Evolutionary conservation across 2,329 filamentous ascomycete genomes (phyloP).

Genomic region (Domatiomyces catenatus): DNA sequence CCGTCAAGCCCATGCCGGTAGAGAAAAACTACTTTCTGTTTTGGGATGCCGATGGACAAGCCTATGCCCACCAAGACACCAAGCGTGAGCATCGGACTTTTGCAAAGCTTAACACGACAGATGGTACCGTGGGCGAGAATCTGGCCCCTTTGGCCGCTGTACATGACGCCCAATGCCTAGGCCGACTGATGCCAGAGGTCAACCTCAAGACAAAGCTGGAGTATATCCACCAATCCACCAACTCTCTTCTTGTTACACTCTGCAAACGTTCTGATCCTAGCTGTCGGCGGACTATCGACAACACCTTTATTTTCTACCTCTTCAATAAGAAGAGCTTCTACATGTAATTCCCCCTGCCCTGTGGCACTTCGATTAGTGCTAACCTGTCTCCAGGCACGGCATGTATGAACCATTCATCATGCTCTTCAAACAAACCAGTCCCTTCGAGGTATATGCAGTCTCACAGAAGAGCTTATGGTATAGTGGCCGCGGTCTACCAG

Average conservation of each 20-base stretch:
- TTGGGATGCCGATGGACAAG: constrained; percentile 35
- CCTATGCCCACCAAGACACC: constrained; percentile 41
- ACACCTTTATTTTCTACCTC: constrained; percentile 41
- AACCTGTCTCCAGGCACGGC: constrained; percentile 25
- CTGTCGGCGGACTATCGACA: constrained; percentile 30
- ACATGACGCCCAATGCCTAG: constrained; percentile 33
- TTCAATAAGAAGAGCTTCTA: constrained; percentile 41
- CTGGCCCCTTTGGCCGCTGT: constrained; percentile 26
- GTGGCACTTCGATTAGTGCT: background rate
- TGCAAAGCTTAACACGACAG: constrained; percentile 26
- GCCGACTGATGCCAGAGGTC: constrained; percentile 30
- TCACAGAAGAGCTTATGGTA: constrained; percentile 38
- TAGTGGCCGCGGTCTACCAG: constrained; percentile 27
- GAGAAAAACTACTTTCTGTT: constrained; percentile 51
- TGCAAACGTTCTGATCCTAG: constrained; percentile 33
- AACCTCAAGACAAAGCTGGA: constrained; percentile 21
- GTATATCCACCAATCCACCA: constrained; percentile 45
- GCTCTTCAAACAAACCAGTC: constrained; percentile 10
- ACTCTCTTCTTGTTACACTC: constrained; percentile 41
- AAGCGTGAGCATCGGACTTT: constrained; percentile 29
- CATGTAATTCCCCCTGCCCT: background rate
- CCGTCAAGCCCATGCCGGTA: constrained; percentile 28
- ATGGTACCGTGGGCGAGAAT: constrained; percentile 35
- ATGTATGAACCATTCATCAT: constrained; percentile 16
- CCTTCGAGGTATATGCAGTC: constrained; percentile 12